Conservation (phyloP, 768 basidiomycete genomes). For the Rhizopogon rudus region DNA sequence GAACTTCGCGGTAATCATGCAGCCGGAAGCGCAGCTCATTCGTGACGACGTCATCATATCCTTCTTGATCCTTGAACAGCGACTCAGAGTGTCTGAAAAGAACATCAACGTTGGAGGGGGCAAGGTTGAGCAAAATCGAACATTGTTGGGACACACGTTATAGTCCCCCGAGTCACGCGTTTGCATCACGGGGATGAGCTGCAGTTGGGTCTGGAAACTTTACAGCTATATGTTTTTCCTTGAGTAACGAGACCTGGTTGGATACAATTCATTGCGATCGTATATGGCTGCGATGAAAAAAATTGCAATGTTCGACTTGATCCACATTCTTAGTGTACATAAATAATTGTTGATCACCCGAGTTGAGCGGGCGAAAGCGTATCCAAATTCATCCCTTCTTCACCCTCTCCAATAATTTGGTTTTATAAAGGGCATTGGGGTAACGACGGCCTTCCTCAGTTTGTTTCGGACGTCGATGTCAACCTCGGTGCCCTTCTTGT, state of each 20-base stretch:
- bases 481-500: conserved; percentile 88
- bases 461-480: conserved; percentile 83
- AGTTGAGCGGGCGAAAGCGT: not conserved
- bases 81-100: conserved; percentile 7
- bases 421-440: conserved; percentile 85
- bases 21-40: conserved; percentile 3
- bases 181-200: not conserved
- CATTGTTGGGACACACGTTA: conserved; percentile 1
- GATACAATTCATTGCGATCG: not conserved
- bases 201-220: not conserved
- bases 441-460: conserved; percentile 65
- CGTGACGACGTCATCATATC: conserved; percentile 11
- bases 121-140: conserved; percentile 10
- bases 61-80: conserved; percentile 12
- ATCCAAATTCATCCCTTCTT: not conserved
- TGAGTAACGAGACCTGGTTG: not conserved
- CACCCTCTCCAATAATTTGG: conserved; percentile 75
- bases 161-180: not conserved
- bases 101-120: conserved; percentile 7
- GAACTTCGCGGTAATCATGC: conserved; percentile 8
- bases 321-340: not conserved
- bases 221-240: not conserved
- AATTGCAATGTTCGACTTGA: not conserved
- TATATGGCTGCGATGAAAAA: not conserved
- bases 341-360: not conserved